A percentile compares a stretch with the other conserved stretches of the same genome.
phyloP scores from a whole-genome alignment of 2,329 filamentous ascomycete species.

The Penicillium sumatraense region DNA sequence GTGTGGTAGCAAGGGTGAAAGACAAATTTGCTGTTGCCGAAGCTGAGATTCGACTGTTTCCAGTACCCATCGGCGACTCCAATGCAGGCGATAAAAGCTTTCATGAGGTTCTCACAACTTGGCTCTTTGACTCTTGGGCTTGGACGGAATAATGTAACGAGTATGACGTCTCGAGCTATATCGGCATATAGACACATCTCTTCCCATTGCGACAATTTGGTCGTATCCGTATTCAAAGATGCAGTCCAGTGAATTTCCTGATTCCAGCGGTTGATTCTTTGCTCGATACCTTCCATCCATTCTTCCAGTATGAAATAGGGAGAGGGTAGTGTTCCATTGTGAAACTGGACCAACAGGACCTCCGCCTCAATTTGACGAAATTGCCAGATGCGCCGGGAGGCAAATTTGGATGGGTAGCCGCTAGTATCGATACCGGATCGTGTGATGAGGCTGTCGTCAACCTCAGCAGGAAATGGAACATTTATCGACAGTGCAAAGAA shows the following conservation, averaged over 20 bases:
- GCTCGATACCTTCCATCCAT: not conserved
- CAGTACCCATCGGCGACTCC: not conserved
- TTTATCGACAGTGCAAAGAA: not conserved
- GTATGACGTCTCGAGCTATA: not conserved
- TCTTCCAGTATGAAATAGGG: not conserved
- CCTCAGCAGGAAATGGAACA: not conserved
- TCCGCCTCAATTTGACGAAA: not conserved
- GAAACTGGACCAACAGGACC: not conserved
- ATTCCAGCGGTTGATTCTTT: not conserved
- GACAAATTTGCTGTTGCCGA: not conserved
- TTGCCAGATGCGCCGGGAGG: not conserved
- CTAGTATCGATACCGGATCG: not conserved
- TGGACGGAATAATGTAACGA: not conserved
- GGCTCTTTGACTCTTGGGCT: not conserved
- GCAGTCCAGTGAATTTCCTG: not conserved
- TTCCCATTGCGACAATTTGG: not conserved
- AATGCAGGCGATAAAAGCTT: not conserved
- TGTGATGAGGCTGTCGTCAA: not conserved
- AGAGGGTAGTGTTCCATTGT: not conserved
- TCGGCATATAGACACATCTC: not conserved
- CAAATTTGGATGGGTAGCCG: not conserved
- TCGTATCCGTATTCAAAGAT: not conserved
- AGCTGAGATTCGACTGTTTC: not conserved
- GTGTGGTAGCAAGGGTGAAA: not conserved
- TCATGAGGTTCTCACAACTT: not conserved